Percentiles rank a stretch among this genome's conserved stretches.
Conservation (phyloP, 805 yeast genomes). For the Yamadazyma ubonensis region DNA sequence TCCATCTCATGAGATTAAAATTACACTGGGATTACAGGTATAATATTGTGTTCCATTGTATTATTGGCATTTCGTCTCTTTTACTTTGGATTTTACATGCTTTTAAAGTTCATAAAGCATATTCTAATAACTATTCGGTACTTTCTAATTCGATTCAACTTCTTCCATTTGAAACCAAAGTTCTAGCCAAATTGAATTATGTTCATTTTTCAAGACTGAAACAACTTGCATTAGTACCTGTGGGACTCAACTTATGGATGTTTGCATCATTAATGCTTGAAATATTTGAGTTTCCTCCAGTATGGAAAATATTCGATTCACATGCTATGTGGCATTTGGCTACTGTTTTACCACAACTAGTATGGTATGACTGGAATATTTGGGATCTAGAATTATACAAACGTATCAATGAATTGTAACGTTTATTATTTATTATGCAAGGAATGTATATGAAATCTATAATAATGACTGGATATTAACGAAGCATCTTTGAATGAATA, state of each 20-base stretch:
- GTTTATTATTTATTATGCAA: background rate
- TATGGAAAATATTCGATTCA: conserved; percentile 55
- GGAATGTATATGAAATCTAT: conserved; percentile 1
- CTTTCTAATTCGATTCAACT: conserved; percentile 38
- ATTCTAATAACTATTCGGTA: conserved; percentile 16
- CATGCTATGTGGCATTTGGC: conserved; percentile 93
- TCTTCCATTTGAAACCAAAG: conserved; percentile 38
- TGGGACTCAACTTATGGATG: conserved; percentile 33
- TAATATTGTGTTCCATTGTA: conserved; percentile 31
- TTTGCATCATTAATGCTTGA: conserved; percentile 34
- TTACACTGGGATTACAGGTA: conserved; percentile 41
- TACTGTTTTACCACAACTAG: conserved; percentile 77
- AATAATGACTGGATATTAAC: background rate
- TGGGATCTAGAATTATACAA: conserved; percentile 43
- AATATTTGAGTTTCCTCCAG: conserved; percentile 36
- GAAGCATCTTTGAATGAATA: too few species aligned
- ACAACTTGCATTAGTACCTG: conserved; percentile 35
- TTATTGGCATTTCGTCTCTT: conserved; percentile 30
- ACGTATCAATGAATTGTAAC: conserved; percentile 5
- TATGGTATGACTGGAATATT: conserved; percentile 64
- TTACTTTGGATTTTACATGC: conserved; percentile 37
- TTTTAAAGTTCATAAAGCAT: conserved; percentile 17
- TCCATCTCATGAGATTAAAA: conserved; percentile 29
- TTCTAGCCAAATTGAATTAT: conserved; percentile 31
- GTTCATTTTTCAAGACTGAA: conserved; percentile 23